A percentile compares a stretch with the other conserved stretches of the same genome.
Conservation (phyloP, 345 rosid species). For the Eucalyptus rudis region DNA sequence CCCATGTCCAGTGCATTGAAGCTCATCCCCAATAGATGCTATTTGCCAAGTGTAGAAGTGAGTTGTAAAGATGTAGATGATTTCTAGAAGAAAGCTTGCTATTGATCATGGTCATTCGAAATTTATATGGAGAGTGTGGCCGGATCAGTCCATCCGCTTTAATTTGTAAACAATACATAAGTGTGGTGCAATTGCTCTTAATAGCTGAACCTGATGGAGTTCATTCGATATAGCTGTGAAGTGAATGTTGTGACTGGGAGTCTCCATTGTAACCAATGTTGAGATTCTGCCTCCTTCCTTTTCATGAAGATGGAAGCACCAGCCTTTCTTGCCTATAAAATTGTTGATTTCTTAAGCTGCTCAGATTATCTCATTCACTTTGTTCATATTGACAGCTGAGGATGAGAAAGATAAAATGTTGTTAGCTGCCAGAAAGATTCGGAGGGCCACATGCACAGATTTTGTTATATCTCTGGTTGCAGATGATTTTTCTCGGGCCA, state of each 20-base stretch:
- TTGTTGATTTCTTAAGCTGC: background rate
- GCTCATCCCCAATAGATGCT: background rate
- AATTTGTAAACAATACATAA: background rate
- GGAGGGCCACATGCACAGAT: constrained; percentile 79
- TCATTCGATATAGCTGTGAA: background rate
- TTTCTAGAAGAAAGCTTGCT: background rate
- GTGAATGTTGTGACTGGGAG: background rate
- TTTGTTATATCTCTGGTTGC: constrained; percentile 58
- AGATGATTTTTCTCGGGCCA: constrained; percentile 71
- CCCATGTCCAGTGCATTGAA: background rate
- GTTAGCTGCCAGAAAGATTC: constrained; percentile 69
- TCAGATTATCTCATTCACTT: background rate
- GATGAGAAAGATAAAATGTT: constrained; percentile 55
- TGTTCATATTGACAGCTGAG: constrained; percentile 47
- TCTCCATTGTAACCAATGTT: background rate
- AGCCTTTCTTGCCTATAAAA: background rate
- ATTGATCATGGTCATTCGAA: background rate
- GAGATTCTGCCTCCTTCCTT: background rate
- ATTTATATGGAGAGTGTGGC: background rate
- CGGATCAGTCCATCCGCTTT: background rate
- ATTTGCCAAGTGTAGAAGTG: background rate
- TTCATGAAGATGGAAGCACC: background rate
- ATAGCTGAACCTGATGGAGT: background rate
- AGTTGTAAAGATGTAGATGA: background rate
- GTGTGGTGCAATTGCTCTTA: background rate